Evolutionary conservation across 495 filamentous ascomycete genomes (phyloP), one percentile per base, ranked within the genome.

Genomic region (Stereocaulon alpinum): DNA sequence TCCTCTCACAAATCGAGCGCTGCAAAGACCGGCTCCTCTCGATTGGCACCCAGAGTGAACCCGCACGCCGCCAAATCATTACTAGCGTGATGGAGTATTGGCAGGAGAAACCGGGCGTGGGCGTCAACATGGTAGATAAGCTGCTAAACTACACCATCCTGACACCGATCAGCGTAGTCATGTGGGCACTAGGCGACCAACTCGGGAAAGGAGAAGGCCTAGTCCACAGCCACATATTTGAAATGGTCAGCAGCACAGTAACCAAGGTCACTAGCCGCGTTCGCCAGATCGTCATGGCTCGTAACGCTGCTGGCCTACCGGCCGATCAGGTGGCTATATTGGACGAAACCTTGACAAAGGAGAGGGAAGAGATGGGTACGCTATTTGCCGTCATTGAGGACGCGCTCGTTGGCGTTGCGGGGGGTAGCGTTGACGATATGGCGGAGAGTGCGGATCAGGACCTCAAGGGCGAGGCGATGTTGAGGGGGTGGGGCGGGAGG

Each of bases 141-240:
- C 78, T 99, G 4, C 85, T 99, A 30, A 99, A 99, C 70, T 99
- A 97, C 75, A 90, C 87, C 40, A 94, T 99, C 61, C 78, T 99
- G 9, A 86, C 82, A 11, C 93, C 93, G 0, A 71, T 80, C 40
- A 82, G 82, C 32, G 91, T 99, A 44, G 78, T 96, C 59, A 82
- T 92, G 67, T 99, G 94, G 94, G 89, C 87, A 1, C 72, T 97
- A 4, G 73, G 79, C 32, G 80, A 86, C 59, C 74, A 80, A 50
- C 69, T 83, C 20, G 80, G 78, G 22, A 78, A 83, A 34, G 89
- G 88, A 29, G 77, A 81, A 27, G 80, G 82, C 1, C 83, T 99
- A 18, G 76, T 84, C 20, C 78, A 84, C 62, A 74, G 83, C 0
- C 83, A 91, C 72, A 75, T 90, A 7, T 97, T 86, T 74, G 93